These are phyloP conservation scores for Rhynchosporium agropyri DNA, from an alignment of 2,329 filamentous ascomycete genomes.

Conservation along the genomic window DNA sequence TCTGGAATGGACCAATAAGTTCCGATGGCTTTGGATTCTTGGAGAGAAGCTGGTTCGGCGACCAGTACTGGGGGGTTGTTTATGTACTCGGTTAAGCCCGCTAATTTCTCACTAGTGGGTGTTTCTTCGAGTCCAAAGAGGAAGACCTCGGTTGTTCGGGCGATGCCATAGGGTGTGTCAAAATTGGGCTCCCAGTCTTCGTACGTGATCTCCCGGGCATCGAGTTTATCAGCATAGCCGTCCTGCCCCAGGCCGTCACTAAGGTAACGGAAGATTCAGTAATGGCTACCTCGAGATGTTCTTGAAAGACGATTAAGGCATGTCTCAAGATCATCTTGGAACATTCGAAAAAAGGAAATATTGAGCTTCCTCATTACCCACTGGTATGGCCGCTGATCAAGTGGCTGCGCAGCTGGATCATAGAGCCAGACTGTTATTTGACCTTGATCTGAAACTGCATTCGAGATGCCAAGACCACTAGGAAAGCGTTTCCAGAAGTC, in stretches of 20 bases:
- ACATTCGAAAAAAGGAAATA: too few relatives aligned
- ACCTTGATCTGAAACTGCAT: slow-evolving; percentile 53
- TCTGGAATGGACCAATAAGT: slow-evolving; percentile 55
- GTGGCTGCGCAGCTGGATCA: slow-evolving; percentile 55
- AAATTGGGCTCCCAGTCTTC: slow-evolving; percentile 62
- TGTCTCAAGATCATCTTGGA: too few relatives aligned
- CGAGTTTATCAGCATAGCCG: slow-evolving; percentile 59
- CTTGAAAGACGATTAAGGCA: too few relatives aligned
- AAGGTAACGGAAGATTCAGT: too few relatives aligned
- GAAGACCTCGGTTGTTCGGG: slow-evolving; percentile 59
- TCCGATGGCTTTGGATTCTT: slow-evolving; percentile 55
- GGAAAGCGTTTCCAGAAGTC: slow-evolving; percentile 68
- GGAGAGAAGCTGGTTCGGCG: slow-evolving; percentile 52
- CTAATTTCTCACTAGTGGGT: slow-evolving; percentile 51
- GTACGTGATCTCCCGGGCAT: slow-evolving; percentile 64
- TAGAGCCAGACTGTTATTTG: slow-evolving; percentile 63
- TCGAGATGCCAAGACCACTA: slow-evolving; percentile 57
- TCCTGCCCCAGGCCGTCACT: slow-evolving; percentile 56
- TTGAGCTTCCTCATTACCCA: too few relatives aligned
- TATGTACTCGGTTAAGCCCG: slow-evolving; percentile 48
- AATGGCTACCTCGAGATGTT: too few relatives aligned
- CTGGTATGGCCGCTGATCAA: slow-evolving; percentile 61
- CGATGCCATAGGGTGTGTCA: slow-evolving; percentile 59
- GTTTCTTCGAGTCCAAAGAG: slow-evolving; percentile 56
- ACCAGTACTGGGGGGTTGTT: slow-evolving; percentile 56